Evolutionary conservation across 768 basidiomycete species (phyloP).

Genomic region (Trametes maxima): DNA sequence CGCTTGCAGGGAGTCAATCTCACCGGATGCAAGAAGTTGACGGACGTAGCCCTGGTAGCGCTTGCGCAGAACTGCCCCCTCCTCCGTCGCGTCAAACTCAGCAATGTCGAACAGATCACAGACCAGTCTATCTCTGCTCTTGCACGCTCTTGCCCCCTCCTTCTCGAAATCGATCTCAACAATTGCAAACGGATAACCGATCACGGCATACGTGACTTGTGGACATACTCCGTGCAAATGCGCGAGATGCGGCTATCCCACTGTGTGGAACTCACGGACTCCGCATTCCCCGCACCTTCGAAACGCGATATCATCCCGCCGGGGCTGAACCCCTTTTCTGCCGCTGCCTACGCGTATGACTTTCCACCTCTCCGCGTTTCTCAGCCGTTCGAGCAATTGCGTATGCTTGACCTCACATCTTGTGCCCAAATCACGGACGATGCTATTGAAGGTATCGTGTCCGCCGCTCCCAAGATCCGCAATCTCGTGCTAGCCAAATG

Average conservation of each 20-base stretch:
- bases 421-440: conserved; percentile 77
- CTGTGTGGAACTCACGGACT: conserved; percentile 76
- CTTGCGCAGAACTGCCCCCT: conserved; percentile 75
- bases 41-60: conserved; percentile 75
- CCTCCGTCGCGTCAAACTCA: conserved; percentile 89
- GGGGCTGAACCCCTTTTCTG: conserved; percentile 37
- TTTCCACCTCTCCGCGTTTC: conserved; percentile 69
- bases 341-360: conserved; percentile 39
- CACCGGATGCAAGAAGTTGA: conserved; percentile 77
- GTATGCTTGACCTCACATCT: conserved; percentile 91
- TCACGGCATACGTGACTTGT: conserved; percentile 76
- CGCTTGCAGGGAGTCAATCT: conserved; percentile 93
- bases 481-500: conserved; percentile 64
- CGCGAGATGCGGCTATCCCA: conserved; percentile 89
- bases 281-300: conserved; percentile 80
- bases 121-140: conserved; percentile 77
- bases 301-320: conserved; percentile 46
- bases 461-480: conserved; percentile 51
- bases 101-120: conserved; percentile 72
- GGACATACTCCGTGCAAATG: conserved; percentile 79
- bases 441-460: conserved; percentile 73
- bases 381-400: conserved; percentile 76
- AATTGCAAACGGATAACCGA: conserved; percentile 80
- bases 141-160: conserved; percentile 75
- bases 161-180: conserved; percentile 94